Evolutionary conservation across 805 yeast genomes (phyloP).

Genomic region (Schwanniomyces occidentalis): DNA sequence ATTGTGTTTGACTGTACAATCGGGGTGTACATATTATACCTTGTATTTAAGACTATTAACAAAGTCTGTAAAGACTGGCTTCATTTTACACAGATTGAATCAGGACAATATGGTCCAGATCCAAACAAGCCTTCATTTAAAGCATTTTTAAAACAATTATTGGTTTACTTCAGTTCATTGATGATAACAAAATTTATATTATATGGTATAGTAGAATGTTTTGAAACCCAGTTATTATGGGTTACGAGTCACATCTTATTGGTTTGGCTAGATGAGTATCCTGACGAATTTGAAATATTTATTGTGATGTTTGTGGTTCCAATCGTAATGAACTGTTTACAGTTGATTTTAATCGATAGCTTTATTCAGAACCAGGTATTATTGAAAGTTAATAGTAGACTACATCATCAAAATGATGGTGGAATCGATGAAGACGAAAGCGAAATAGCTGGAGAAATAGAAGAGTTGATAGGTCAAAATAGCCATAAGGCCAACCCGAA

Average conservation of each 20-base stretch:
- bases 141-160: constrained; percentile 71
- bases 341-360: constrained; percentile 70
- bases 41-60: constrained; percentile 49
- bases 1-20: constrained; percentile 88
- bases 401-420: constrained; percentile 15
- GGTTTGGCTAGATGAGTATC: constrained; percentile 81
- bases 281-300: constrained; percentile 74
- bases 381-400: constrained; percentile 31
- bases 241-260: constrained; percentile 68
- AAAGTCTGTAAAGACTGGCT: constrained; percentile 44
- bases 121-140: constrained; percentile 53
- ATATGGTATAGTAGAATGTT: constrained; percentile 60
- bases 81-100: constrained; percentile 40
- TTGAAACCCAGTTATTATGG: constrained; percentile 54
- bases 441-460: too few species aligned
- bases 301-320: constrained; percentile 86
- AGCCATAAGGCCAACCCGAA: too few species aligned
- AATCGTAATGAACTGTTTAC: constrained; percentile 69
- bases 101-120: constrained; percentile 63
- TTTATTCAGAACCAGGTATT: constrained; percentile 59
- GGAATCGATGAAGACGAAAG: too few species aligned
- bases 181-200: constrained; percentile 66
- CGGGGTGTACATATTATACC: constrained; percentile 78
- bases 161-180: constrained; percentile 64
- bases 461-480: too few species aligned